Conservation (phyloP, 495 filamentous ascomycete species). For the Ramalina peruviana region DNA sequence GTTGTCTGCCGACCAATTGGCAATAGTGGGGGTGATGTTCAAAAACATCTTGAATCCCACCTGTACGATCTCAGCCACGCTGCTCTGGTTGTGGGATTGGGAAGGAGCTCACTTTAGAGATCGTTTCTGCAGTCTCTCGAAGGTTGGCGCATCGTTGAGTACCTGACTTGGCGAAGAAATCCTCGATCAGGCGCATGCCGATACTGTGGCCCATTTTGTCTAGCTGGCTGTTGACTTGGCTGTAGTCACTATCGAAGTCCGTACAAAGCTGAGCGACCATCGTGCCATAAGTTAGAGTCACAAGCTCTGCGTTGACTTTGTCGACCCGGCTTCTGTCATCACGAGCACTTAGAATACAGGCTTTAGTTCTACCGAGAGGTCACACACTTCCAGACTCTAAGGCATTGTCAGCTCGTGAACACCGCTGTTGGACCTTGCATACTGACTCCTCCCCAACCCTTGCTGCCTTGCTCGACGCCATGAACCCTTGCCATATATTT, state of each 20-base stretch:
- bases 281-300: conserved; percentile 93
- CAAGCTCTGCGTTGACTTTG: conserved; percentile 81
- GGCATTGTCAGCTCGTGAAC: conserved; percentile 16
- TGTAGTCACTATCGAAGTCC: conserved; percentile 85
- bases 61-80: conserved; percentile 28
- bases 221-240: conserved; percentile 86
- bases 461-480: conserved; percentile 82
- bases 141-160: conserved; percentile 85
- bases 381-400: conserved; percentile 94
- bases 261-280: conserved; percentile 94
- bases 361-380: background rate
- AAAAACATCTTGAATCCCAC: conserved; percentile 98
- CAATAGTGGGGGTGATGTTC: conserved; percentile 88
- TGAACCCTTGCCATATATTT: conserved; percentile 13
- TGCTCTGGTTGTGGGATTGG: background rate
- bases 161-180: conserved; percentile 90
- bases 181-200: conserved; percentile 87
- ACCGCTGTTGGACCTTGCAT: background rate
- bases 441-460: conserved; percentile 95
- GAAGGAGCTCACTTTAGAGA: conserved; percentile 57
- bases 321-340: conserved; percentile 43
- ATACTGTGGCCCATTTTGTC: conserved; percentile 99
- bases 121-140: conserved; percentile 89
- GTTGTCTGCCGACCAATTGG: conserved; percentile 90
- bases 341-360: background rate